Evolutionary conservation across 257 asterid genomes (phyloP).

Genomic region (Fraxinus americana): DNA sequence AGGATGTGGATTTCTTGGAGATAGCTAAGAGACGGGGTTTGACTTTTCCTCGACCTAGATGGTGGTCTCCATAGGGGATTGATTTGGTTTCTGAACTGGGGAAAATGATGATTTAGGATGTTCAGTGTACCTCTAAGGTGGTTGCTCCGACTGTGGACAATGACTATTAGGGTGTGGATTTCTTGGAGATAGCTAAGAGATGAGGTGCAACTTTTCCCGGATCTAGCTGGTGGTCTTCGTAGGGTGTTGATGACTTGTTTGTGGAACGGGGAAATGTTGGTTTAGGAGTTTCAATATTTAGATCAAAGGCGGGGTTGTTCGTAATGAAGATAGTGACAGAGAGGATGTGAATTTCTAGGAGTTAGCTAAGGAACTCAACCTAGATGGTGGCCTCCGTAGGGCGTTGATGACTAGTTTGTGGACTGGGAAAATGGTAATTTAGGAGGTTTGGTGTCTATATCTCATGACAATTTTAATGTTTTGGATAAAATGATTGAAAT

Average conservation of each 20-base stretch:
- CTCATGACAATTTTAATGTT: neutral
- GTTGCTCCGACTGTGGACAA: neutral
- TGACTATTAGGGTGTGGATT: conserved; percentile 27
- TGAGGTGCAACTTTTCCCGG: conserved; percentile 35
- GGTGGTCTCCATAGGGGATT: conserved; percentile 39
- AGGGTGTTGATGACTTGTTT: neutral
- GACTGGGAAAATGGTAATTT: neutral
- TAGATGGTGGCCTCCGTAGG: neutral
- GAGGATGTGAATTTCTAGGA: neutral
- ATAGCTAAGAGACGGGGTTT: conserved; percentile 39
- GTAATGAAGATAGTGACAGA: neutral
- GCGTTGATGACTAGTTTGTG: neutral
- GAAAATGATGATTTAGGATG: conserved; percentile 4
- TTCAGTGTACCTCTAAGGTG: neutral
- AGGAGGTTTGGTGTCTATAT: neutral
- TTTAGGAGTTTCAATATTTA: neutral
- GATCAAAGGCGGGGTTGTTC: neutral
- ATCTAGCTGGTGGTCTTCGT: conserved; percentile 37
- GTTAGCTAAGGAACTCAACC: neutral
- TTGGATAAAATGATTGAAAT: neutral
- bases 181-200: conserved; percentile 34
- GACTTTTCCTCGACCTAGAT: conserved; percentile 42
- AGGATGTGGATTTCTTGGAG: conserved; percentile 33
- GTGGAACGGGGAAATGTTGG: neutral
- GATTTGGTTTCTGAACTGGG: neutral